phyloP scores from a whole-genome alignment of 2,329 filamentous ascomycete genomes.

The Penicillium sclerotigenum region DNA sequence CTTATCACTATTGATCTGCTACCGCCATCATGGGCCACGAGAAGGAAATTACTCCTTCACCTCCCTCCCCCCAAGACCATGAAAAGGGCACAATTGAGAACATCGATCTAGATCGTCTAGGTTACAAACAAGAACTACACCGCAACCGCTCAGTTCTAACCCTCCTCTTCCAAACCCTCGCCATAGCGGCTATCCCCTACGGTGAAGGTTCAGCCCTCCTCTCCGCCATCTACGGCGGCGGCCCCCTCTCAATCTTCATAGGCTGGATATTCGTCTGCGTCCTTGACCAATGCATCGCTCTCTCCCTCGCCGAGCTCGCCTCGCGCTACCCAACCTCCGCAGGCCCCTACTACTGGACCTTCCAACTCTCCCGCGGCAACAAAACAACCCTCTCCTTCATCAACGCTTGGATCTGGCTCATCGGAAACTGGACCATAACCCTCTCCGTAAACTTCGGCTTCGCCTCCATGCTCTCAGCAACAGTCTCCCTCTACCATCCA shows the following conservation, averaged over 20 bases:
- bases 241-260: constrained; percentile 55
- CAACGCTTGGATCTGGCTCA: constrained; percentile 54
- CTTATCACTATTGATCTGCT: background rate
- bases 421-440: constrained; percentile 54
- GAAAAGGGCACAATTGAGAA: constrained; percentile 23
- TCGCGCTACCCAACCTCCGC: constrained; percentile 53
- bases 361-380: constrained; percentile 45
- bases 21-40: background rate
- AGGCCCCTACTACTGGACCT: constrained; percentile 55
- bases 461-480: constrained; percentile 53
- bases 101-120: constrained; percentile 44
- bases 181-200: constrained; percentile 60
- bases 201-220: constrained; percentile 45
- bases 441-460: constrained; percentile 56
- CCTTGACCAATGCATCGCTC: constrained; percentile 52
- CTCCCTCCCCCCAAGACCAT: constrained; percentile 4
- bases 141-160: constrained; percentile 60
- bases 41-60: background rate
- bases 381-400: constrained; percentile 52
- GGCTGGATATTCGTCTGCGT: constrained; percentile 56
- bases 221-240: constrained; percentile 46
- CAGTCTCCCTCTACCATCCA: constrained; percentile 54
- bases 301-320: constrained; percentile 52
- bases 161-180: constrained; percentile 59
- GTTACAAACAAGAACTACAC: constrained; percentile 57